A percentile compares a stretch with the other conserved stretches of the same genome.
These are phyloP conservation scores for Bretziella fagacearum DNA, from an alignment of 2,329 filamentous ascomycete species.

Conservation along the genomic window DNA sequence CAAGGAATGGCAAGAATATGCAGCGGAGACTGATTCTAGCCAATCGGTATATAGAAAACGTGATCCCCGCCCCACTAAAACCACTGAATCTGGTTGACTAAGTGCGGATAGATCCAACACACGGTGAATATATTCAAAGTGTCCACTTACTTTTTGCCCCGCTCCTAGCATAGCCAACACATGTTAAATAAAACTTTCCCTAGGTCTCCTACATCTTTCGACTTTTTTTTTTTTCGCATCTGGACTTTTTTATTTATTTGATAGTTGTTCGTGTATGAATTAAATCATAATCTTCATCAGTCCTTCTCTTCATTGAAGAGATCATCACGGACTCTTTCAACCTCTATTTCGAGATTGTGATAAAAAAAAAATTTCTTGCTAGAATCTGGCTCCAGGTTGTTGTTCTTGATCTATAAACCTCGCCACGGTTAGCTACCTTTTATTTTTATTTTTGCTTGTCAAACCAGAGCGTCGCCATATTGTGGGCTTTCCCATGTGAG, in stretches of 20 bases:
- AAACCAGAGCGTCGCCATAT: no score
- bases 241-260: not conserved
- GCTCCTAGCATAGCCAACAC: no score
- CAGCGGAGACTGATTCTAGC: not conserved
- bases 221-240: not conserved
- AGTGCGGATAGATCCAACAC: not conserved
- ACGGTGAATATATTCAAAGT: not conserved
- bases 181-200: not conserved
- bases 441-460: no score
- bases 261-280: not conserved
- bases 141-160: slow-evolving; percentile 1
- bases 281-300: not conserved
- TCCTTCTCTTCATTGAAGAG: no score
- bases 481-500: not conserved
- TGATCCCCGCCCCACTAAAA: not conserved
- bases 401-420: no score
- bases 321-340: no score
- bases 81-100: not conserved
- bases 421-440: no score
- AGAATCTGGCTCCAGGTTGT: no score
- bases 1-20: not conserved
- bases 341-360: no score
- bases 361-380: no score
- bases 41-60: not conserved
- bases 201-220: not conserved